Evolutionary conservation across 1,284 basidiomycete genomes (phyloP), one percentile per base, ranked within the genome.

Genomic region (Moesziomyces antarcticus): DNA sequence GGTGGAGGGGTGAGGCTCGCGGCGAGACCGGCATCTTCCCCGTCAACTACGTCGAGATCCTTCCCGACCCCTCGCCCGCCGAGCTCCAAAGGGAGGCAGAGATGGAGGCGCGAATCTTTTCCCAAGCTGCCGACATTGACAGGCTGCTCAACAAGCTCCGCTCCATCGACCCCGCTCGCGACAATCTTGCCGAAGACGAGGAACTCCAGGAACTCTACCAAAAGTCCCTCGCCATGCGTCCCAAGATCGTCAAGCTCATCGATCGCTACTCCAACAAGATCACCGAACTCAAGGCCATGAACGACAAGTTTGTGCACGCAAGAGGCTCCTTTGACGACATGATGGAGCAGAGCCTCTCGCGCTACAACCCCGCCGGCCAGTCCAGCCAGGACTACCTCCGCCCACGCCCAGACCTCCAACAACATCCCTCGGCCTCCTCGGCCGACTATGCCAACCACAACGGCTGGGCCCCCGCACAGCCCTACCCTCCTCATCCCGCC

Each of bases 11-110:
- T 2, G 95, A 98, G 77, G 85, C 94, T 42, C 92, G 92, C 76
- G 94, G 95, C 1, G 88, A 92, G 65, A 94, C 94, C 9, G 97
- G 97, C 14, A 99, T 99, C 66, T 99, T 99, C 85, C 96, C 97
- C 0, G 93, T 97, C 42, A 98, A 97, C 82, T 98, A 98, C 85
- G 93, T 99, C 73, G 93, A 97, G 88, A 87, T 92, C 1, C 86
- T 98, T 51, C 93, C 94, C 0, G 94, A 97, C 69, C 92, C 92
- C 0, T 92, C 92, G 0, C 87, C 91, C 0, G 87, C 87, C 1
- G 93, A 97, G 77, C 85, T 97, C 47, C 90, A 91, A 5, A 88
- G 88, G 65, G 95, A 98, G 81, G 92, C 91, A 0, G 92, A 97
- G 78, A 89, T 92, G 76, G 97, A 99, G 84, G 92, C 93, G 1